phyloP scores from a whole-genome alignment of 139 green algal genomes.

The Nannochloris sp. region DNA sequence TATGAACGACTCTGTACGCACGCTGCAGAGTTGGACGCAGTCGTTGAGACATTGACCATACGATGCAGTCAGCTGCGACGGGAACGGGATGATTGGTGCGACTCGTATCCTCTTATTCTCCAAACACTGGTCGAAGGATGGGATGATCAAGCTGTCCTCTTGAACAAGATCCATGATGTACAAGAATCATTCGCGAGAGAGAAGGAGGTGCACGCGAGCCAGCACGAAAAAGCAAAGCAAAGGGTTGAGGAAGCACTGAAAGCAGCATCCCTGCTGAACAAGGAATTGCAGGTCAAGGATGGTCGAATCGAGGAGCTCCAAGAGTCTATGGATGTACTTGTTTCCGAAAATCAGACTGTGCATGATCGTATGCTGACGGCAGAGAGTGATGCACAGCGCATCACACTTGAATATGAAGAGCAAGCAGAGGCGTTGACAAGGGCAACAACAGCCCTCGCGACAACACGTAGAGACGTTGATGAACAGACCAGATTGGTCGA shows the following conservation, averaged over 20 bases:
- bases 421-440: too few relatives aligned
- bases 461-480: too few relatives aligned
- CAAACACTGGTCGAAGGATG: background rate
- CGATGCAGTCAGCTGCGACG: too few relatives aligned
- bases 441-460: too few relatives aligned
- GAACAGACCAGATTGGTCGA: too few relatives aligned
- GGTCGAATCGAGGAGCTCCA: background rate
- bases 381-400: slow-evolving; percentile 5
- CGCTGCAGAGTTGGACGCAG: too few relatives aligned
- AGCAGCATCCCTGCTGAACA: background rate
- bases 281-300: background rate
- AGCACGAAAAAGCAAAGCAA: background rate
- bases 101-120: background rate
- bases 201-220: background rate
- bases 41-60: too few relatives aligned
- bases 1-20: too few relatives aligned
- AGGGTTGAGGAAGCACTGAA: slow-evolving; percentile 1
- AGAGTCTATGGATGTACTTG: slow-evolving; percentile 18
- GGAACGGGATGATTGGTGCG: background rate
- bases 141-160: background rate
- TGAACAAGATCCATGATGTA: background rate
- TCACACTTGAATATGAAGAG: slow-evolving; percentile 19
- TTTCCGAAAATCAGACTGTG: slow-evolving; percentile 26
- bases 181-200: background rate
- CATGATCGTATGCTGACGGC: background rate